Evolutionary conservation across 768 basidiomycete genomes (phyloP), one percentile per base, ranked within the genome.

Genomic region (Ephemerocybe angulata): DNA sequence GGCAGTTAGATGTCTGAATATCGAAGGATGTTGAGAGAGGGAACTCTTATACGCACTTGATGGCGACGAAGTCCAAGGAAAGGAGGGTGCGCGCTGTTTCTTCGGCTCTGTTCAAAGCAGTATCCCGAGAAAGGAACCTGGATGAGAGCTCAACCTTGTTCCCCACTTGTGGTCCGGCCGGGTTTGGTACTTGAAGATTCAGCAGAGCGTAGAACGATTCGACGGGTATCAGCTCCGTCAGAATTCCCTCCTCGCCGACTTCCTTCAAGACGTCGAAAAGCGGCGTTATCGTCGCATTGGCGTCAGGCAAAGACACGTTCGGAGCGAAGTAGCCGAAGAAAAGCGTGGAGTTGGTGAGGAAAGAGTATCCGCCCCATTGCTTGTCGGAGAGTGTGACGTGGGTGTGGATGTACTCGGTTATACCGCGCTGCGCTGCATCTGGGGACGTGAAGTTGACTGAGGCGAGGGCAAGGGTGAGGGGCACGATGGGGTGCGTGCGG

Each of bases 321-420:
- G 72, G 72, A 0, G 65, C 66, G 27, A 73, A 48, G 43, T 65
- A 66, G 10, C 59, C 21, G 33, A 72, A 27, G 11, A 55, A n/a
- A 29, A 74, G n/a, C 30, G 55, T 49, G 19, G 56, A 7, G 53
- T 64, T 51, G 15, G 63, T 58, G 7, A 70, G 47, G 53, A 54
- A 22, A 0, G 56, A 63, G 38, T 73, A 78, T 2, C 76, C 77
- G 19, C 73, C 72, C 79, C 77, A 81, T 4, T 75, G 77, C 1
- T 62, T 66, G 29, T 79, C 74, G 4, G 75, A 67, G n/a, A 78
- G 62, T 4, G 62, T 56, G 0, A 70, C 68, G 28, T 68, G 71
- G 21, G 67, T 55, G 22, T 61, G 72, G 22, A 78, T 48, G 27
- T 73, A 65, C 52, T 72, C 71, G 0, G 72, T 69, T 6, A 71